A percentile compares a stretch with the other conserved stretches of the same genome.
phyloP scores from a whole-genome alignment of 2,329 filamentous ascomycete genomes.

The Coniochaeta pulveracea region DNA sequence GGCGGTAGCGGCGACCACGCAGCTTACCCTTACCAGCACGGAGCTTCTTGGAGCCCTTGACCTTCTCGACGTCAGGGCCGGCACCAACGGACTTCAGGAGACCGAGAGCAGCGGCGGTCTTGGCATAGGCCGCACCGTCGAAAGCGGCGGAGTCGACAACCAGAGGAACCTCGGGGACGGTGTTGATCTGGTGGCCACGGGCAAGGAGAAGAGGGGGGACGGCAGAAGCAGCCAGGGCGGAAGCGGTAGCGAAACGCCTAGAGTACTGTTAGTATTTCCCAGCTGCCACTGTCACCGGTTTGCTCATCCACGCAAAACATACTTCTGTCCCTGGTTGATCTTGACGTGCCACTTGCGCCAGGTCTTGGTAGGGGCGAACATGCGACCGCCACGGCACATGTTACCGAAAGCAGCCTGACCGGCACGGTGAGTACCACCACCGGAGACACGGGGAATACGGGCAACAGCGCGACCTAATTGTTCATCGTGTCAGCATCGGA shows the following conservation, averaged over 20 bases:
- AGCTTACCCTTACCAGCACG: slow-evolving; percentile 99
- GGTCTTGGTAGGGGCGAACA: slow-evolving; percentile 99
- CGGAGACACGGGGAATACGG: slow-evolving; percentile 99
- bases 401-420: slow-evolving; percentile 99
- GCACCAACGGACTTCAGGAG: slow-evolving; percentile 90
- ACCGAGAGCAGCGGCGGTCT: slow-evolving; percentile 77
- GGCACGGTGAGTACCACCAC: slow-evolving; percentile 99
- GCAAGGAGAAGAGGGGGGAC: slow-evolving; percentile 90
- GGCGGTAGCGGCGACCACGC: slow-evolving; percentile 88
- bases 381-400: slow-evolving; percentile 99
- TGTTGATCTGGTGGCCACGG: slow-evolving; percentile 90
- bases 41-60: slow-evolving; percentile 91
- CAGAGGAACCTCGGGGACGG: slow-evolving; percentile 90
- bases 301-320: slow-evolving; percentile 22
- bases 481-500: slow-evolving; percentile 3
- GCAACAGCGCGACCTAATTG: slow-evolving; percentile 89
- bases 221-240: slow-evolving; percentile 91
- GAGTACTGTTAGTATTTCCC: slow-evolving; percentile 4
- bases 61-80: slow-evolving; percentile 84
- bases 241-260: slow-evolving; percentile 94
- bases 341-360: slow-evolving; percentile 99
- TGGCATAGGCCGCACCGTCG: slow-evolving; percentile 65
- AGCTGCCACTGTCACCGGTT: slow-evolving; percentile 5
- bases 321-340: slow-evolving; percentile 99
- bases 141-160: slow-evolving; percentile 89